Percentiles rank a stretch among this genome's conserved stretches.
These are phyloP conservation scores for Fusarium brachygibbosum DNA, from an alignment of 2,329 filamentous ascomycete species.

Conservation along the genomic window DNA sequence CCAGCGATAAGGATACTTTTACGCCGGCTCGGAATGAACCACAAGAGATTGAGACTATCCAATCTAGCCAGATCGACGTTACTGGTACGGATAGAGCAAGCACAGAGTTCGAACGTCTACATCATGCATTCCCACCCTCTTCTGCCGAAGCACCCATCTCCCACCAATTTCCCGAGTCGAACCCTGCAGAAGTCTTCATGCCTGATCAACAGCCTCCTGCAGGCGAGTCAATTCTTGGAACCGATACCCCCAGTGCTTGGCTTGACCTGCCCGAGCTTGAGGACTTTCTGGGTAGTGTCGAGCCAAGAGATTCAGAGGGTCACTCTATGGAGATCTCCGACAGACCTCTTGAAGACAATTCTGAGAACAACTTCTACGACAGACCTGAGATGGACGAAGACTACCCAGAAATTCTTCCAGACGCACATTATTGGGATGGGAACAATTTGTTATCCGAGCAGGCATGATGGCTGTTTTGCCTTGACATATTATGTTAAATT, in stretches of 20 bases:
- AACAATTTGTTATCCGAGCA: neutral
- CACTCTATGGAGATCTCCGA: neutral
- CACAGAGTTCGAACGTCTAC: fast-evolving
- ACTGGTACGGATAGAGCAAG: neutral
- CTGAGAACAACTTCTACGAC: neutral
- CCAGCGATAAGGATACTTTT: neutral
- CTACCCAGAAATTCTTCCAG: neutral
- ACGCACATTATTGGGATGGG: neutral
- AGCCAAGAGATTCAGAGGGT: neutral
- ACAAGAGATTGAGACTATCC: neutral
- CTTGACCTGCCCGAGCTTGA: neutral
- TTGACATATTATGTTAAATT: neutral
- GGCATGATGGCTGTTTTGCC: neutral
- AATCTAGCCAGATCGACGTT: neutral
- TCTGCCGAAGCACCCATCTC: fast-evolving
- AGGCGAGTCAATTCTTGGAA: fast-evolving
- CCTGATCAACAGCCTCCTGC: fast-evolving
- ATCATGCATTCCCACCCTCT: fast-evolving
- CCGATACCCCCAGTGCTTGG: fast-evolving
- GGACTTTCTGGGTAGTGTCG: neutral
- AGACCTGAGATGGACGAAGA: neutral
- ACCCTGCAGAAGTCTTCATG: neutral
- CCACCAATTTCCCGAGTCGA: neutral
- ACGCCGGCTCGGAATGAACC: neutral
- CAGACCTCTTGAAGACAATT: neutral